Percentiles rank a stretch among this genome's conserved stretches.
phyloP scores from a whole-genome alignment of 306 rosid genomes.

The Pyrus pyrifolia region DNA sequence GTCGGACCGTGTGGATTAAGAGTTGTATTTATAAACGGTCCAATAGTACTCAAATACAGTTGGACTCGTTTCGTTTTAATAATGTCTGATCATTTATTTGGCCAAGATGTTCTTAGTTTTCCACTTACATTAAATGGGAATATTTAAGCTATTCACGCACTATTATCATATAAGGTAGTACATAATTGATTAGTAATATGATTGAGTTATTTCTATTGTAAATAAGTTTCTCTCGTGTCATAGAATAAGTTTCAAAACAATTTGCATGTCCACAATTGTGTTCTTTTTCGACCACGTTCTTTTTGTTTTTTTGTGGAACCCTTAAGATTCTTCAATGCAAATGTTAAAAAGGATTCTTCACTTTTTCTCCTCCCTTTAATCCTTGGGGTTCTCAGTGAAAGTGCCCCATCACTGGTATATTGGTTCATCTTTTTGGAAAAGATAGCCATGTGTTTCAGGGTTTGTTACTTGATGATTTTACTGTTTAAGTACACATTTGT shows the following conservation, averaged over 20 bases:
- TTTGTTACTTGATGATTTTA: slow-evolving; percentile 2
- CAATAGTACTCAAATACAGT: background rate
- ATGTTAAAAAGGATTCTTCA: background rate
- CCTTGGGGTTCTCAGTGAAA: slow-evolving; percentile 17
- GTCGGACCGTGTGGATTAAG: background rate
- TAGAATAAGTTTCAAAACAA: background rate
- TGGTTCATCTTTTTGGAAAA: slow-evolving; percentile 29
- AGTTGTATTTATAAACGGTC: background rate
- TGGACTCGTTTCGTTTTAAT: background rate
- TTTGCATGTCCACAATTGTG: background rate
- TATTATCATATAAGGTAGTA: too few species aligned
- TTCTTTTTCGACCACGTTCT: background rate
- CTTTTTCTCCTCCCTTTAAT: background rate
- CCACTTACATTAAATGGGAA: too few species aligned
- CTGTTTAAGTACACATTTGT: background rate
- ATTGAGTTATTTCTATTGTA: background rate
- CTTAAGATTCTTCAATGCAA: slow-evolving; percentile 29
- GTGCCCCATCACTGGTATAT: slow-evolving; percentile 23
- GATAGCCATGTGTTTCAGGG: slow-evolving; percentile 21
- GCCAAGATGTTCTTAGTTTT: too few species aligned
- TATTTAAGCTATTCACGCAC: too few species aligned
- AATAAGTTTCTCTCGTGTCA: background rate
- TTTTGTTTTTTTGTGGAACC: slow-evolving; percentile 38
- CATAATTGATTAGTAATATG: too few species aligned
- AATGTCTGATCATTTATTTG: too few species aligned